Conservation (phyloP, 2,329 filamentous ascomycete species). For the Pseudonectria buxi region DNA sequence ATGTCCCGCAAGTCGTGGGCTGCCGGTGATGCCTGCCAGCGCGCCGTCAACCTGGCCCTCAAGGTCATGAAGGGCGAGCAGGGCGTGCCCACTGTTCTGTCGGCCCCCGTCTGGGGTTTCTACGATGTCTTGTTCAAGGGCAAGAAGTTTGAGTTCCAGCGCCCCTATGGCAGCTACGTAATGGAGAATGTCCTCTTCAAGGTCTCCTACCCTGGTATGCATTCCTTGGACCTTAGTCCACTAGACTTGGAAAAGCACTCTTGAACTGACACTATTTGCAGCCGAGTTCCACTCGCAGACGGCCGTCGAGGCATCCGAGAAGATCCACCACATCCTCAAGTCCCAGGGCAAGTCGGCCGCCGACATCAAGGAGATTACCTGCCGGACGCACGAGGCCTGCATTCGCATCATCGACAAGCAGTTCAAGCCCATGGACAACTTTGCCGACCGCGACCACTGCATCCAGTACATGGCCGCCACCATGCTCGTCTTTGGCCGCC, state of each 20-base stretch:
- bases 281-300: slow-evolving; percentile 99
- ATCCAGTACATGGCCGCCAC: slow-evolving; percentile 98
- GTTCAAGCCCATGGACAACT: slow-evolving; percentile 99
- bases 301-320: slow-evolving; percentile 88
- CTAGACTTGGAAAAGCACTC: background rate
- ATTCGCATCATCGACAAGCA: slow-evolving; percentile 99
- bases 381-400: slow-evolving; percentile 96
- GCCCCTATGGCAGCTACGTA: slow-evolving; percentile 93
- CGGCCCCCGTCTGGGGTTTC: slow-evolving; percentile 92
- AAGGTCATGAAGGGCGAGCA: slow-evolving; percentile 89
- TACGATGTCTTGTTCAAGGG: slow-evolving; percentile 98
- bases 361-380: slow-evolving; percentile 88
- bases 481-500: slow-evolving; percentile 92
- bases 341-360: slow-evolving; percentile 81
- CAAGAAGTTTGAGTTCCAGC: slow-evolving; percentile 93
- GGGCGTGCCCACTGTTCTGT: slow-evolving; percentile 86
- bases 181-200: slow-evolving; percentile 99
- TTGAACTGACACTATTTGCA: slow-evolving; percentile 2
- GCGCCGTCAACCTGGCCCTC: slow-evolving; percentile 82
- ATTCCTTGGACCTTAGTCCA: background rate
- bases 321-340: slow-evolving; percentile 77
- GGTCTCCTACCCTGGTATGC: slow-evolving; percentile 88
- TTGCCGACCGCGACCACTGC: slow-evolving; percentile 98
- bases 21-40: slow-evolving; percentile 94
- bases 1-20: slow-evolving; percentile 99